Base-by-base conservation (phyloP, 2,329 filamentous ascomycete species). In the Aspergillus sp. region DNA sequence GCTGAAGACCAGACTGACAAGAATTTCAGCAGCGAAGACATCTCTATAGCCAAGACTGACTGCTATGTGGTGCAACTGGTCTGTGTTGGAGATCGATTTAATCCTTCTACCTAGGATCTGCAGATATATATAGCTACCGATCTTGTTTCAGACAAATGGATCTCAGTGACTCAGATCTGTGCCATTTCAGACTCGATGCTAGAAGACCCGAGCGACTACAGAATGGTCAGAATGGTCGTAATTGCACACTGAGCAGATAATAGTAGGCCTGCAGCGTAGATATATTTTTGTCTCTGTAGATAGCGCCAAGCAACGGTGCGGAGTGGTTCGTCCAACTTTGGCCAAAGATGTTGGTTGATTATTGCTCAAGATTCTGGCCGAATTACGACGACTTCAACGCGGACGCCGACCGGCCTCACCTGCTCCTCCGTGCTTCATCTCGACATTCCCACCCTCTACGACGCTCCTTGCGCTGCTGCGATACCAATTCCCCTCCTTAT, bases 301-400 rank as follows among this genome's bases (percentile, higher is more conserved):
- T 13, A 56, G 53, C 44, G 60, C 56, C 56, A 59, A 59, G 62
- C 51, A 48, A 48, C 49, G 24, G 56, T 58, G 58, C 58, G 58
- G 49, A 41, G 39, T 50, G 52, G 57, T 44, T 42, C 30, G 37
- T 42, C 24, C 15, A 49, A 40, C 34, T 22, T 22, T 33, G 33
- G 41, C 37, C 20, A 49, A 51, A 53, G 39, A 52, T 27, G 44
- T 33, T 34, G 17, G 42, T 49, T 37, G 27, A 45, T 30, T 17
- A 15, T 27, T 30, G 44, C 42, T 46, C 44, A 17, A 27, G 49
- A 30, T 15, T 54, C n/a, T 51, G 50, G 49, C 41, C 17, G 45
- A 49, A 54, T 58, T 54, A 58, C 56, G 56, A 56, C 53, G 45
- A 37, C 47, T 48, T 48, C n/a, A 30, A 30, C 17, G 34, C 17